These are phyloP conservation scores for Secale cereale DNA, from an alignment of 176 grass and related monocot genomes.

Conservation along the genomic window DNA sequence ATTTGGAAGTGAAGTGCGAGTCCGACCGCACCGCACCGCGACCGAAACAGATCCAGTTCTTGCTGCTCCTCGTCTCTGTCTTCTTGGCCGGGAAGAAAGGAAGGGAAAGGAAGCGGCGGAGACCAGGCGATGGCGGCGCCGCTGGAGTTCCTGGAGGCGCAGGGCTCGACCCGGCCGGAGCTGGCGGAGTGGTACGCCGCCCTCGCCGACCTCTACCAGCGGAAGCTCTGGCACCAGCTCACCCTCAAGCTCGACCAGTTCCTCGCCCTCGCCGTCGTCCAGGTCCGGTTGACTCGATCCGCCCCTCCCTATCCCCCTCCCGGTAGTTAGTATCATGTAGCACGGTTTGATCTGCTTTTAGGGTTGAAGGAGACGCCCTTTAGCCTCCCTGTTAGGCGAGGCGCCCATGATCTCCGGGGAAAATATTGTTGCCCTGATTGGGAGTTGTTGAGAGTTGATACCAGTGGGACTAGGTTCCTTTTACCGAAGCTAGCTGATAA, in stretches of 20 bases:
- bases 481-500: background rate
- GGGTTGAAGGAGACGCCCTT: background rate
- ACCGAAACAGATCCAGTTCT: background rate
- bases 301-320: background rate
- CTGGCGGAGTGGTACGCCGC: conserved; percentile 71
- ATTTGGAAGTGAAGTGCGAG: too few relatives aligned
- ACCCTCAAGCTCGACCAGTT: conserved; percentile 92
- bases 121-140: conserved; percentile 33
- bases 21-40: background rate
- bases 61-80: background rate
- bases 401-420: background rate
- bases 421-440: background rate
- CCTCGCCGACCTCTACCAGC: conserved; percentile 69
- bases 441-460: background rate
- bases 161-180: conserved; percentile 57
- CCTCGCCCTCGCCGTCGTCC: conserved; percentile 66
- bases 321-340: background rate
- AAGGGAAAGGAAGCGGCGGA: background rate
- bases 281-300: conserved; percentile 35
- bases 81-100: conserved; percentile 34
- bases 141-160: conserved; percentile 75
- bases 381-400: background rate
- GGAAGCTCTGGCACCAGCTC: conserved; percentile 87
- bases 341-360: conserved; percentile 9
- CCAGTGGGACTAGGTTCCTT: background rate